phyloP scores from a whole-genome alignment of 2,329 filamentous ascomycete species.

The Cordyceps javanica region DNA sequence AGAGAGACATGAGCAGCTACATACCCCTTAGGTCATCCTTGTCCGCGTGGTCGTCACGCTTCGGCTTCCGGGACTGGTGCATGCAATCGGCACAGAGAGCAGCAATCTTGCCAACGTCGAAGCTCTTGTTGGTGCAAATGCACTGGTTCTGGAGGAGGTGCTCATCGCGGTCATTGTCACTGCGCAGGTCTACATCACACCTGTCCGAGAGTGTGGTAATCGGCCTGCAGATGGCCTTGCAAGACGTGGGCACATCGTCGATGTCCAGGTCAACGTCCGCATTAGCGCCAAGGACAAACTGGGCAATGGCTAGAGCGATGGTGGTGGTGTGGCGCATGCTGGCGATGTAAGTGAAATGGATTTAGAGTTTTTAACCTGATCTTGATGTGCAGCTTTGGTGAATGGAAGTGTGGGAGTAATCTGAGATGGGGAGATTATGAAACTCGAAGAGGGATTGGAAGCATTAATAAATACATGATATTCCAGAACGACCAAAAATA shows the following conservation, averaged over 20 bases:
- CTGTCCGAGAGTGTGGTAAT: constrained; percentile 28
- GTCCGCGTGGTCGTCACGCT: not conserved
- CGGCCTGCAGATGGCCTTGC: constrained; percentile 31
- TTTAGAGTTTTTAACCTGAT: not conserved
- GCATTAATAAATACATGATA: not conserved
- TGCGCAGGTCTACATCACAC: constrained; percentile 28
- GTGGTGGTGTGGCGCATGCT: not conserved
- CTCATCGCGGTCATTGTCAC: constrained; percentile 27
- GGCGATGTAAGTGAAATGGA: not conserved
- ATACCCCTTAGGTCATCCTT: not conserved
- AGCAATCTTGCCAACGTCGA: constrained; percentile 31
- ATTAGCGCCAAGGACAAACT: not conserved
- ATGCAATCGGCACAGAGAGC: constrained; percentile 14
- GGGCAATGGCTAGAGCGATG: not conserved
- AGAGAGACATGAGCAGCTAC: not conserved
- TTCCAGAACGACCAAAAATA: not conserved
- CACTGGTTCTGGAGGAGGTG: constrained; percentile 32
- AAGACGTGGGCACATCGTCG: constrained; percentile 28
- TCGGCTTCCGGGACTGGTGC: not conserved
- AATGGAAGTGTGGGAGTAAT: not conserved
- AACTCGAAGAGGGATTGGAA: not conserved
- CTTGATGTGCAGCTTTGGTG: not conserved
- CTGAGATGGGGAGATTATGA: not conserved
- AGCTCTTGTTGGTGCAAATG: constrained; percentile 35
- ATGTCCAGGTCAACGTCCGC: constrained; percentile 29